A percentile compares a stretch with the other conserved stretches of the same genome.
These are phyloP conservation scores for Lecanosticta acicola DNA, from an alignment of 2,329 filamentous ascomycete species.

Conservation along the genomic window DNA sequence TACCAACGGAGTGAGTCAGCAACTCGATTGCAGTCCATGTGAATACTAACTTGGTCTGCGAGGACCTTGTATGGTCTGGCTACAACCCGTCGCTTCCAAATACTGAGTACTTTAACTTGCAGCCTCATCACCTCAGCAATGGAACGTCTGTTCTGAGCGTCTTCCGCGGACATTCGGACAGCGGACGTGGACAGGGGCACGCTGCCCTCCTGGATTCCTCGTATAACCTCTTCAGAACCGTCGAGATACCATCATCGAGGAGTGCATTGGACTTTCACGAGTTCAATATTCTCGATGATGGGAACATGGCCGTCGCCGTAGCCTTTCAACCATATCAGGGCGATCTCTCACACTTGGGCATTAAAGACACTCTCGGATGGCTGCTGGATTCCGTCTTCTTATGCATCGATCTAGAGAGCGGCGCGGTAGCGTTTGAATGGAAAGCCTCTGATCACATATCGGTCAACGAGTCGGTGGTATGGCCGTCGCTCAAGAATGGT, in stretches of 20 bases:
- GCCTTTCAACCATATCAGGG: neutral
- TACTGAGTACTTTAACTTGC: neutral
- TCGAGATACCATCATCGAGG: neutral
- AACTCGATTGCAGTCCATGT: neutral
- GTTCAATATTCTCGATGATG: neutral
- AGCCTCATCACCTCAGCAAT: neutral
- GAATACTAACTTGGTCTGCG: neutral
- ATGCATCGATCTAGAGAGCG: neutral
- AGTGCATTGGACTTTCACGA: neutral
- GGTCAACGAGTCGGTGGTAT: neutral
- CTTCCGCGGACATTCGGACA: neutral
- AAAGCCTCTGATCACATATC: neutral
- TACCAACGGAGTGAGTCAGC: neutral
- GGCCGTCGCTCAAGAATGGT: neutral
- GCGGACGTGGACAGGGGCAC: neutral
- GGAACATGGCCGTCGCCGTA: neutral
- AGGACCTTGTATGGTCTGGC: neutral
- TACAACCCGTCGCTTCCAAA: neutral
- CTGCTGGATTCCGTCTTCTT: neutral
- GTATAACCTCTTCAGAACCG: neutral
- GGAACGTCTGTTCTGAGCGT: neutral
- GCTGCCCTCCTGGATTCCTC: neutral
- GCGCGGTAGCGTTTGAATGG: neutral
- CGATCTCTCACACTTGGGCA: neutral
- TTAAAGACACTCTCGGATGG: neutral